Base-by-base conservation (phyloP, 768 basidiomycete genomes). In the Thelephora ganbajun region DNA sequence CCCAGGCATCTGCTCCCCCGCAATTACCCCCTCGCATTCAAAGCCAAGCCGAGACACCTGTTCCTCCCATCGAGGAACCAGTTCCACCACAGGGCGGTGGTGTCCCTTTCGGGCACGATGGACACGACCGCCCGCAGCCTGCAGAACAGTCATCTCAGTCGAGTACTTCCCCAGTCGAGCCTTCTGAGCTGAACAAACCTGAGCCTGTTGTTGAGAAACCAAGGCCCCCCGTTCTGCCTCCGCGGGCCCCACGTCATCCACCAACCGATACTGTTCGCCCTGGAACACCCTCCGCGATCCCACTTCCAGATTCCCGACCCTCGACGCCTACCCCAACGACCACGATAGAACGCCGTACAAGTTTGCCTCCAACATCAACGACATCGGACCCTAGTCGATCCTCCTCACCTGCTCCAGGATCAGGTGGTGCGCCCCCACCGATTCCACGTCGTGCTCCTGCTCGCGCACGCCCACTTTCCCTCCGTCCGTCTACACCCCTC, bases 381-480 rank as follows among this genome's bases (percentile, higher is more conserved):
- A 30, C 9, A 30, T 30, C 26, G 26, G 39, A 2, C 63, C 23
- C 66, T 48, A 54, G 56, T 65, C 39, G 72, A 64, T 43, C 63
- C 69, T 5, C 69, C 72, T 72, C 73, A 6, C 66, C 69, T 6
- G 67, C 76, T 2, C 61, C 51, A n/a, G 47, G 51, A 33, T 46
- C 55, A 7, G 54, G 56, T 3, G 70, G 73, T 43, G 63, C 57
- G 2, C 63, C 66, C 5, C 82, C 83, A 0, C 83, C 82, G 2
- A 60, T 86, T 19, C 83, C 83, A 0, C 69, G 79, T 36, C 67
- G 83, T 41, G 83, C 83, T 0, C 72, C 79, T 43, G 76, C 72
- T 1, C 69, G 83, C 18, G 65, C 63, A 5, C 56, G 70, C 11
- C 64, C 69, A 11, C 49, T 46, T 52, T 46, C 26, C 39, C 14